Conservation (phyloP, 2,329 filamentous ascomycete genomes). For the Aspergillus novofumigatus region DNA sequence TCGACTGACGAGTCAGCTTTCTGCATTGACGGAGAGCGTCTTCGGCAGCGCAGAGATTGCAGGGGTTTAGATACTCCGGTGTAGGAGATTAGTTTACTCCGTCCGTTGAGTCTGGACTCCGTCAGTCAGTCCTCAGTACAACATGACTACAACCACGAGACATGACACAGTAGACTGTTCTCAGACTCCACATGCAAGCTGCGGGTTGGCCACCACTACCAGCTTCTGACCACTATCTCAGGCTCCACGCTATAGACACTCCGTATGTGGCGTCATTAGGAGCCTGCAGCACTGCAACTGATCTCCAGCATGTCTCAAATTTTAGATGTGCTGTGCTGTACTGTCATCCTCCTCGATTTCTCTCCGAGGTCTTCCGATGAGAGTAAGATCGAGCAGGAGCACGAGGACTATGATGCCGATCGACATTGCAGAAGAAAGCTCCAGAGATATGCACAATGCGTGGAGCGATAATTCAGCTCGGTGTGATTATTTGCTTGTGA, state of each 20-base stretch:
- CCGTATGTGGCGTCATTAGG: not conserved
- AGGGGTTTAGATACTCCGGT: not conserved
- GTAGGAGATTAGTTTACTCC: not conserved
- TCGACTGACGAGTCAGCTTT: not conserved
- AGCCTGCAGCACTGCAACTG: not conserved
- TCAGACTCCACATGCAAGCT: not conserved
- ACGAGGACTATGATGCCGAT: not conserved
- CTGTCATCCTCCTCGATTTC: not conserved
- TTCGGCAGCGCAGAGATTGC: not conserved
- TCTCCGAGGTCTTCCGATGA: not conserved
- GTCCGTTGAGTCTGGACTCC: not conserved
- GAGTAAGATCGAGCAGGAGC: not conserved
- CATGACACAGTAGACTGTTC: not conserved
- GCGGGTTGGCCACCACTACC: not conserved
- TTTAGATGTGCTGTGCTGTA: not conserved
- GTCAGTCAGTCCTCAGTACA: not conserved
- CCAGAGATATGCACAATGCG: not conserved
- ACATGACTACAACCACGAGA: not conserved
- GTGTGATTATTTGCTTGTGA: not conserved
- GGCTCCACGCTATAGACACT: no score
- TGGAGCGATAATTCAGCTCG: not conserved
- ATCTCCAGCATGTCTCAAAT: not conserved
- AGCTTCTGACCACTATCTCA: not conserved
- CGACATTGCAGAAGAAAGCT: not conserved
- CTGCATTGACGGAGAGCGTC: not conserved